These are phyloP conservation scores for Kodamaea lidongshanica DNA, from an alignment of 805 yeast genomes.

Conservation along the genomic window DNA sequence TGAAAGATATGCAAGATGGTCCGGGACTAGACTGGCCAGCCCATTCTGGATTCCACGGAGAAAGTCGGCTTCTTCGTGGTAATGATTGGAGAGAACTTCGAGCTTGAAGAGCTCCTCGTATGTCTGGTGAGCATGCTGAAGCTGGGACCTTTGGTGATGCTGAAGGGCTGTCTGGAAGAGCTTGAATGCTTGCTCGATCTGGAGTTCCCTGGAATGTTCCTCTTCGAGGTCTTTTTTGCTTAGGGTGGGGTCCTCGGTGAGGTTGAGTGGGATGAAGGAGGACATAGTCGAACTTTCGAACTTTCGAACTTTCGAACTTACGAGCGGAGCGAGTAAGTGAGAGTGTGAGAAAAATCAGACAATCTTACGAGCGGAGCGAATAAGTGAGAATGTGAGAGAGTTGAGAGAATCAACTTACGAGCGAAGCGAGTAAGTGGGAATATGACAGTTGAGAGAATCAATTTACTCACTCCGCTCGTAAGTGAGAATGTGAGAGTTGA, in stretches of 20 bases:
- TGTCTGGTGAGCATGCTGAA: conserved; percentile 42
- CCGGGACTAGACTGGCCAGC: conserved; percentile 24
- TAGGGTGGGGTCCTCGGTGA: conserved; percentile 61
- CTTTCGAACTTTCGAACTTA: conserved; percentile 1
- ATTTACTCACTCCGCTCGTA: too few relatives aligned
- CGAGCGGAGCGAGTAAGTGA: too few relatives aligned
- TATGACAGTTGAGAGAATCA: too few relatives aligned
- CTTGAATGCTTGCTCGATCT: conserved; percentile 78
- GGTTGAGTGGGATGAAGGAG: conserved; percentile 72
- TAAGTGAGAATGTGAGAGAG: too few relatives aligned
- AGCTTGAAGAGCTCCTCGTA: conserved; percentile 63
- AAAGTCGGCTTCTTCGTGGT: conserved; percentile 33
- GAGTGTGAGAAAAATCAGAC: too few relatives aligned
- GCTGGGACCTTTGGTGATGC: conserved; percentile 47
- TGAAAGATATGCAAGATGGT: conserved; percentile 42
- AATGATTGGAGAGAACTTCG: conserved; percentile 52
- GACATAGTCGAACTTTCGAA: conserved; percentile 41
- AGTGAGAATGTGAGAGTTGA: too few relatives aligned
- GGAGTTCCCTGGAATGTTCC: conserved; percentile 87
- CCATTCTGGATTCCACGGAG: conserved; percentile 38
- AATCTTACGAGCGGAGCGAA: too few relatives aligned
- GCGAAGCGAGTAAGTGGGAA: too few relatives aligned
- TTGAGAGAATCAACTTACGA: too few relatives aligned
- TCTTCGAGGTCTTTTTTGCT: conserved; percentile 59
- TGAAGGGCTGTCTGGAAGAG: conserved; percentile 65